Evolutionary conservation across 345 rosid genomes (phyloP).

Genomic region (Citrus maxima): DNA sequence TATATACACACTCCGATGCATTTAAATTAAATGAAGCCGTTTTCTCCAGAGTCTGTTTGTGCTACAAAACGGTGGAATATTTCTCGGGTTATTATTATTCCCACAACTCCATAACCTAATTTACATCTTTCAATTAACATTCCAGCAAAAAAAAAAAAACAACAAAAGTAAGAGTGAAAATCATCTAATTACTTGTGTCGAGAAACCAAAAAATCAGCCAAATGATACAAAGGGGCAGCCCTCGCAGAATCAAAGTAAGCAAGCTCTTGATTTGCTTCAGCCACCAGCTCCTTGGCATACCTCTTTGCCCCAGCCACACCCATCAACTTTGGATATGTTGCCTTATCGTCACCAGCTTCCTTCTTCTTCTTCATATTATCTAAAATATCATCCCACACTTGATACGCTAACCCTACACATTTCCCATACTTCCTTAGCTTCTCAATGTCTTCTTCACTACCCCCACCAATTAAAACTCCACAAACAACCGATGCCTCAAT

Average conservation of each 20-base stretch:
- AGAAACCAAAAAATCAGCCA: constrained; percentile 18
- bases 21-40: no score
- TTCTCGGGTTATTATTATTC: no score
- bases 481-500: constrained; percentile 32
- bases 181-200: not conserved
- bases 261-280: constrained; percentile 27
- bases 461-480: constrained; percentile 37
- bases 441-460: constrained; percentile 16
- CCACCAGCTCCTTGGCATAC: constrained; percentile 21
- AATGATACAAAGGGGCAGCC: constrained; percentile 28
- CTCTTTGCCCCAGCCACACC: constrained; percentile 30
- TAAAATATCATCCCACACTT: constrained; percentile 32
- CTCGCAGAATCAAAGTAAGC: constrained; percentile 19
- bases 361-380: constrained; percentile 32
- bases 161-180: not conserved
- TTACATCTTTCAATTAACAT: not conserved
- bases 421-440: constrained; percentile 29
- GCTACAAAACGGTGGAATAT: no score
- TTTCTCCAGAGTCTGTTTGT: no score
- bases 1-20: no score
- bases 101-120: not conserved
- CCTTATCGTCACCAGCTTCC: constrained; percentile 26
- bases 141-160: not conserved
- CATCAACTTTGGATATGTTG: constrained; percentile 30
- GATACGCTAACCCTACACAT: constrained; percentile 27